Evolutionary conservation across 352 stramenopile genomes (phyloP).

Genomic region (Discostella stelligera): DNA sequence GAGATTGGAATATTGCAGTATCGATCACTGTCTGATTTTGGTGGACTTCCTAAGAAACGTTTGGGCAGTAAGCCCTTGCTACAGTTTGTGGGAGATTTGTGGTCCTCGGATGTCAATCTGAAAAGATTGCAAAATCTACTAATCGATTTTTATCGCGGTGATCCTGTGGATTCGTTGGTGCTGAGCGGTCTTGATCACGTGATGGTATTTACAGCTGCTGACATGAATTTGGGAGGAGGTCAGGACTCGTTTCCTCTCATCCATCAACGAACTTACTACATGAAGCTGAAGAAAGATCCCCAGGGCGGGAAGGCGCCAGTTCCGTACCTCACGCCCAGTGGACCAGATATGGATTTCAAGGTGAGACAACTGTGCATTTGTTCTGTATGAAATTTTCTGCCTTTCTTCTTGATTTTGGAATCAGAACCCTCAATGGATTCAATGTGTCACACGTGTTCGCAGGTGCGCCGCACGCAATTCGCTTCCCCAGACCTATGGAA

Average conservation of each 20-base stretch:
- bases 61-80: slow-evolving; percentile 93
- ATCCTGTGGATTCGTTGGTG: slow-evolving; percentile 93
- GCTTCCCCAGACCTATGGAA: slow-evolving; percentile 94
- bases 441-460: slow-evolving; percentile 78
- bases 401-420: neutral
- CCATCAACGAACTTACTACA: slow-evolving; percentile 95
- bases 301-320: slow-evolving; percentile 78
- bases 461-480: slow-evolving; percentile 92
- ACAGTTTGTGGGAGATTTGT: slow-evolving; percentile 93
- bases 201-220: slow-evolving; percentile 94
- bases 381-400: neutral
- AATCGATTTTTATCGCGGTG: slow-evolving; percentile 96
- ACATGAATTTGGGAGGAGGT: slow-evolving; percentile 52
- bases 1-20: slow-evolving; percentile 96
- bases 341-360: slow-evolving; percentile 80
- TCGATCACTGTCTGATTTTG: slow-evolving; percentile 90
- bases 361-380: slow-evolving; percentile 37
- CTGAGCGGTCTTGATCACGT: slow-evolving; percentile 95
- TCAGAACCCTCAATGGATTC: neutral
- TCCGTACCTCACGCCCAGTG: slow-evolving; percentile 80
- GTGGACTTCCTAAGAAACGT: slow-evolving; percentile 83
- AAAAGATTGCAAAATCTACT: slow-evolving; percentile 92
- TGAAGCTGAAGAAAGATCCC: slow-evolving; percentile 90
- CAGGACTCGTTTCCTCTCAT: slow-evolving; percentile 64
- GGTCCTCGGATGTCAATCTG: slow-evolving; percentile 88